Evolutionary conservation across 176 grass and related monocot species (phyloP).

Genomic region (Cenchrus fungigraminus): DNA sequence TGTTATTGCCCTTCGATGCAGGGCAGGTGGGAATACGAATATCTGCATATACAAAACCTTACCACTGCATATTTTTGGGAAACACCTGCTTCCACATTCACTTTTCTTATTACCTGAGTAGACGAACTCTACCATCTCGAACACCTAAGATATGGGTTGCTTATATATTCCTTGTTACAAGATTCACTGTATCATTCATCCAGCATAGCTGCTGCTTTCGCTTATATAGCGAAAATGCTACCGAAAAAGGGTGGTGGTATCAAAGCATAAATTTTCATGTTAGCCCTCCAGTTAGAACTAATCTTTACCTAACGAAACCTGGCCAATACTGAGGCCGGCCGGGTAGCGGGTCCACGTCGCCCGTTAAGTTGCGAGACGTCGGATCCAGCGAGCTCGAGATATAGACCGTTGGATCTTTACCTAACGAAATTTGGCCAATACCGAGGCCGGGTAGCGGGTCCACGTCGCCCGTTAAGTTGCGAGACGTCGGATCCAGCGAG

Average conservation of each 20-base stretch:
- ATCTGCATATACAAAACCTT: neutral
- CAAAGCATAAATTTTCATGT: constrained; percentile 42
- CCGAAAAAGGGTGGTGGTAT: neutral
- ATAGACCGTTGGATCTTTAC: too few relatives aligned
- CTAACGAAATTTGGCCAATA: too few relatives aligned
- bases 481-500: too few relatives aligned
- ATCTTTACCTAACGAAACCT: too few relatives aligned
- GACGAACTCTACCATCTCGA: too few relatives aligned
- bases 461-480: too few relatives aligned
- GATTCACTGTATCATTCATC: neutral
- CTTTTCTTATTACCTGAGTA: neutral
- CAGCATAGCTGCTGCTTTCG: neutral
- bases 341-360: too few relatives aligned
- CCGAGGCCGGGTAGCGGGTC: too few relatives aligned
- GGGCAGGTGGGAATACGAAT: neutral
- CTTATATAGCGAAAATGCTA: neutral
- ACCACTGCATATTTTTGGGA: neutral
- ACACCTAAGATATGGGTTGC: neutral
- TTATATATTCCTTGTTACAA: too few relatives aligned
- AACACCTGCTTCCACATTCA: neutral
- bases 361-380: too few relatives aligned
- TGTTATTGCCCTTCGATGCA: neutral
- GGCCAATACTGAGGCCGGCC: too few relatives aligned
- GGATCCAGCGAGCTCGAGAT: too few relatives aligned
- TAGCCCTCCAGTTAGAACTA: constrained; percentile 63